Evolutionary conservation across 2,329 filamentous ascomycete genomes (phyloP), one percentile per base, ranked within the genome.

Genomic region (Xenoacremonium recifei): DNA sequence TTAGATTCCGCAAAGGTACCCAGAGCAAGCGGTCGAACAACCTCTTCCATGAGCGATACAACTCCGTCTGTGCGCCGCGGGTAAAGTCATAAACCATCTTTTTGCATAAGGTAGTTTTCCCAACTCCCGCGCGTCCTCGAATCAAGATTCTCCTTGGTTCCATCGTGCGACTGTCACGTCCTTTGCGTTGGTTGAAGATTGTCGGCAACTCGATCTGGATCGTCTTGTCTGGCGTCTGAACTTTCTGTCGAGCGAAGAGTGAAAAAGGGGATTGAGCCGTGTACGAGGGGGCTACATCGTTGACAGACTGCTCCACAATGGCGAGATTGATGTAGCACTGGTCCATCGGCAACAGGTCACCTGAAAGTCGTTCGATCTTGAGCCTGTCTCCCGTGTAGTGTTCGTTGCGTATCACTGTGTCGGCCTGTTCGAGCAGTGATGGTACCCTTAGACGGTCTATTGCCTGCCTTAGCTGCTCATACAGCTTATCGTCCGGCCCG

Each of bases 101-200:
- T 42, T 70, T 69, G 54, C 65, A 70, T 13, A 69, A 44, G 2
- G 67, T 70, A 5, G 65, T 66, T 54, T 70, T 71, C 3, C 66
- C 66, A 1, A 68, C 59, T 32, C 67, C 66, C 0, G 66, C 62
- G 7, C 55, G 57, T 27, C 65, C 67, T 21, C 56, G 54, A 35
- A 70, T 68, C 32, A 68, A 42, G 16, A 70, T 62, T 33, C 63
- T 50, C 47, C 55, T 57, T 27, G 63, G 59, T n/a, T 25, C 11
- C 5, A 44, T 48, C 10, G 10, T 23, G 1, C 7, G 10, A 21
- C 48, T 51, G 20, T 56, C 35, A 19, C 13, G 30, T 30, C 20
- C 19, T 45, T 51, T 45, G 16, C 60, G 49, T 39, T 49, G 4
- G 27, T 59, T 35, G 32, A 68, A 68, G 11, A 67, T 39, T 19